Percentiles rank a stretch among this genome's conserved stretches.
Evolutionary conservation across 345 rosid genomes (phyloP).

Genomic region (Arabidopsis thaliana): TAIR10.1 NC_003071.7:18772501-18773000

Average conservation of each 20-base stretch:
- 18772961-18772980: too few species aligned
- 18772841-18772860: conserved; percentile 55
- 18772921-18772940: conserved; percentile 1
- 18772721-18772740: conserved; percentile 23
- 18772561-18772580: background rate
- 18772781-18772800: conserved; percentile 42
- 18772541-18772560: background rate
- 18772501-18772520: conserved; percentile 37
- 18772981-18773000: too few species aligned
- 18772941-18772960: too few species aligned
- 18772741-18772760: conserved; percentile 6
- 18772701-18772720: conserved; percentile 16
- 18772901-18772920: conserved; percentile 40
- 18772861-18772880: conserved; percentile 25
- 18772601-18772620: conserved; percentile 31
- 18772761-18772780: conserved; percentile 22
- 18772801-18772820: conserved; percentile 56
- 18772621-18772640: conserved; percentile 41
- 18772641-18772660: conserved; percentile 22
- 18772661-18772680: conserved; percentile 14
- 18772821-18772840: conserved; percentile 63
- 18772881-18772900: conserved; percentile 31
- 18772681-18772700: conserved; percentile 32
- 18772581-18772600: background rate
- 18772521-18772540: conserved; percentile 23